phyloP scores from a whole-genome alignment of 2,329 filamentous ascomycete species.

The Davidsoniella virescens region DNA sequence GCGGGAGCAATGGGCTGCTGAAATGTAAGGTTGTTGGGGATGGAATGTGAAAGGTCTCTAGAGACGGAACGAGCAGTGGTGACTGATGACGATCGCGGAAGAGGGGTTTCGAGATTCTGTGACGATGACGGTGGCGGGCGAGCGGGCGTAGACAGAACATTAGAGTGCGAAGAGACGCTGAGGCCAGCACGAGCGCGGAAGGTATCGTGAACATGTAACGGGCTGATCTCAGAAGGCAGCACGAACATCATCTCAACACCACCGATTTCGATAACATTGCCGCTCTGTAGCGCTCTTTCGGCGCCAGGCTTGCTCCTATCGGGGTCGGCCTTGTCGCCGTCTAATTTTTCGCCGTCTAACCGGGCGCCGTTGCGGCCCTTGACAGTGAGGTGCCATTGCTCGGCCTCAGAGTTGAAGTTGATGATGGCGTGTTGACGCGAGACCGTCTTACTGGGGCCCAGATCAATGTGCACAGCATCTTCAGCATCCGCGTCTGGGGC shows the following conservation, averaged over 20 bases:
- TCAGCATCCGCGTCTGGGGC: conserved; percentile 20
- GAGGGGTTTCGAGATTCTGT: conserved; percentile 12
- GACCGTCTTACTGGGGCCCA: conserved; percentile 69
- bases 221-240: conserved; percentile 55
- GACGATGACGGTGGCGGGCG: conserved; percentile 7
- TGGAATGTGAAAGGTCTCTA: conserved; percentile 12
- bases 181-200: conserved; percentile 52
- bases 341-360: conserved; percentile 46
- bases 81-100: conserved; percentile 10
- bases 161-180: conserved; percentile 14
- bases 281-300: conserved; percentile 56
- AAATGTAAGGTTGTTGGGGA: conserved; percentile 2
- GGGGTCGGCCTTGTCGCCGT: background rate
- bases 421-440: conserved; percentile 64
- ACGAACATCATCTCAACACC: conserved; percentile 98
- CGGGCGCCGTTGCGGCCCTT: conserved; percentile 86
- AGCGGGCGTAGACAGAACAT: conserved; percentile 2
- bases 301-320: conserved; percentile 38
- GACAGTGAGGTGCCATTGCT: conserved; percentile 69
- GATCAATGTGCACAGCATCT: conserved; percentile 63
- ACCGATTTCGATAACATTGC: conserved; percentile 80
- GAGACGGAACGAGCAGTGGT: background rate
- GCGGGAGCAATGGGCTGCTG: conserved; percentile 41
- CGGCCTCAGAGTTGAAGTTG: conserved; percentile 49
- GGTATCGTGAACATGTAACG: conserved; percentile 49